Conservation (phyloP, 495 filamentous ascomycete species). For the Aspergillus baeticus region DNA sequence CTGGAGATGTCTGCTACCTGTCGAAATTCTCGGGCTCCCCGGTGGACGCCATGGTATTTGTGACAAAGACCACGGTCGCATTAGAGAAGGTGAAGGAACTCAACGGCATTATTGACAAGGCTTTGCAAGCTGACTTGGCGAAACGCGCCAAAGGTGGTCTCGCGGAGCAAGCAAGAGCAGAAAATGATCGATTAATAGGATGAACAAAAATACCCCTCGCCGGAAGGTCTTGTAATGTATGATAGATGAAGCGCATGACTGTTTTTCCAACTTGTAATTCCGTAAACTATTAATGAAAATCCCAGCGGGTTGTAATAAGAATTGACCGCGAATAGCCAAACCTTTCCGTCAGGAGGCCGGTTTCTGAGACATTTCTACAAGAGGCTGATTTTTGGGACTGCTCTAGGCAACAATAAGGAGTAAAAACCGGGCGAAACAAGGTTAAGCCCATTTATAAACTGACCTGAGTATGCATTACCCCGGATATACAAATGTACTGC, state of each 20-base stretch:
- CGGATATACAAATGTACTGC: neutral
- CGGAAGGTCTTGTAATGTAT: constrained; percentile 6
- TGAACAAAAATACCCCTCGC: neutral
- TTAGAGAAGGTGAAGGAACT: constrained; percentile 77
- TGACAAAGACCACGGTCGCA: constrained; percentile 68
- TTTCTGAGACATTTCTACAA: neutral
- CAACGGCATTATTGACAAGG: constrained; percentile 64
- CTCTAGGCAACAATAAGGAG: neutral
- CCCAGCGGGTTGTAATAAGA: constrained; percentile 2
- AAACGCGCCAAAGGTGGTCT: constrained; percentile 72
- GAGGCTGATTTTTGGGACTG: neutral
- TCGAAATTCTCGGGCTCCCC: constrained; percentile 82
- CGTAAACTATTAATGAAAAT: constrained; percentile 1
- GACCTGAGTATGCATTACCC: neutral
- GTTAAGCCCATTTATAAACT: neutral
- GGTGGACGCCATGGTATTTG: constrained; percentile 70
- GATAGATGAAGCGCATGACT: constrained; percentile 10
- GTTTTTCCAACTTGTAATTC: neutral
- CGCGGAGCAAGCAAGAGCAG: constrained; percentile 76
- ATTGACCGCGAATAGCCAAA: constrained; percentile 1
- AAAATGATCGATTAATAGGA: constrained; percentile 60
- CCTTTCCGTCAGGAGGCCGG: neutral
- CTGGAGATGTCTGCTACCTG: constrained; percentile 89
- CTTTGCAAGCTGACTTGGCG: constrained; percentile 72
- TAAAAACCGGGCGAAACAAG: neutral